Evolutionary conservation across 2,329 filamentous ascomycete species (phyloP).

Genomic region (Penicillium freii): DNA sequence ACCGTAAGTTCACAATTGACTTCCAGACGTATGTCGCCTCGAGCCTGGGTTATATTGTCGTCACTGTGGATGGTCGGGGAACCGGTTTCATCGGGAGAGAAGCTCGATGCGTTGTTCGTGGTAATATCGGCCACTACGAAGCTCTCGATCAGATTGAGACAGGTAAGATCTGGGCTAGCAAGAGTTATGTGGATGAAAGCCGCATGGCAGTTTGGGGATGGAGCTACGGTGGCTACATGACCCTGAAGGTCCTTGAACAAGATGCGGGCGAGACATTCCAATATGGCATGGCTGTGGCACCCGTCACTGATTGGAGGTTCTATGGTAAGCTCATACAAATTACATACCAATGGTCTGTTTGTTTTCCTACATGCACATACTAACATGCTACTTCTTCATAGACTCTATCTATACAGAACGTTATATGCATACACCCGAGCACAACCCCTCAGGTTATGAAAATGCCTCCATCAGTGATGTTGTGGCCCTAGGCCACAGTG

Average conservation of each 20-base stretch:
- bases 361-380: neutral
- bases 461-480: conserved; percentile 72
- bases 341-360: too few species aligned
- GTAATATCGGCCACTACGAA: conserved; percentile 81
- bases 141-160: conserved; percentile 87
- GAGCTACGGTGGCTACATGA: conserved; percentile 95
- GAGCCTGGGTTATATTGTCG: conserved; percentile 83
- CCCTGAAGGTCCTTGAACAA: conserved; percentile 88
- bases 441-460: conserved; percentile 75
- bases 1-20: conserved; percentile 76
- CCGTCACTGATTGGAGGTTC: conserved; percentile 96
- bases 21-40: conserved; percentile 89
- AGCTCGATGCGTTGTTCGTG: conserved; percentile 76
- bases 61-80: conserved; percentile 90
- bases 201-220: conserved; percentile 96
- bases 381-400: conserved; percentile 10
- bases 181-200: conserved; percentile 76
- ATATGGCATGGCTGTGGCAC: conserved; percentile 97
- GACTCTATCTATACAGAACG: conserved; percentile 51
- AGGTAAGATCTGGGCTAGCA: conserved; percentile 77
- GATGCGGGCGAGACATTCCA: conserved; percentile 88
- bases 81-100: conserved; percentile 87
- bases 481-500: conserved; percentile 68
- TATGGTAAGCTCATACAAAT: conserved; percentile 56
- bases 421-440: conserved; percentile 92